Evolutionary conservation across 805 yeast genomes (phyloP).

Genomic region (Henningerozyma blattae): DNA sequence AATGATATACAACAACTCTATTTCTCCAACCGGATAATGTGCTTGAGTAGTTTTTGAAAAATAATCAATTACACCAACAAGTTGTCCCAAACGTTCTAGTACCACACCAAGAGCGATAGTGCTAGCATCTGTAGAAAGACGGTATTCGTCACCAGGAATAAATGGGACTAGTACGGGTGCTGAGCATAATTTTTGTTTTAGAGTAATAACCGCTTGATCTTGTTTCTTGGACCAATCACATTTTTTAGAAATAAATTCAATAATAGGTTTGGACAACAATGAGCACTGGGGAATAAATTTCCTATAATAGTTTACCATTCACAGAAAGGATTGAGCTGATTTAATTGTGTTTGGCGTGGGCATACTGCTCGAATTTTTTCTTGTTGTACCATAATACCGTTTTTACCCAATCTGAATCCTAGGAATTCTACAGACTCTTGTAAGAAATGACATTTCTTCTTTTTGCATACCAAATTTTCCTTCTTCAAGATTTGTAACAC

Average conservation of each 20-base stretch:
- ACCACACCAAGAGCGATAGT: constrained; percentile 8
- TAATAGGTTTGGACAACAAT: constrained; percentile 3
- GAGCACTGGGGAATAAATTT: constrained; percentile 9
- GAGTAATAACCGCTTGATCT: neutral
- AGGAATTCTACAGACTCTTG: constrained; percentile 4
- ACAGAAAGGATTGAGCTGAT: constrained; percentile 9
- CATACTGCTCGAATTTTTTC: constrained; percentile 8
- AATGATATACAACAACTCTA: constrained; percentile 7
- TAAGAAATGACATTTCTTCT: constrained; percentile 7
- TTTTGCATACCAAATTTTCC: constrained; percentile 5
- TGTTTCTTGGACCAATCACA: constrained; percentile 2
- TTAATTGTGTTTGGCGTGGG: constrained; percentile 4
- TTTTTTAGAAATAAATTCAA: constrained; percentile 1
- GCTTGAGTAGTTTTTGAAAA: constrained; percentile 24
- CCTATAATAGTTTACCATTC: constrained; percentile 8
- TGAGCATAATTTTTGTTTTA: constrained; percentile 1
- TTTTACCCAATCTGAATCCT: constrained; percentile 4
- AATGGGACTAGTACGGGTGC: constrained; percentile 4
- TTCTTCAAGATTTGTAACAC: constrained; percentile 4
- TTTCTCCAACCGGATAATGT: constrained; percentile 7
- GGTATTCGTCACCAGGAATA: neutral
- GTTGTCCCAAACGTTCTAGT: constrained; percentile 5
- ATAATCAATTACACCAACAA: constrained; percentile 6
- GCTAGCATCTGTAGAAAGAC: constrained; percentile 8
- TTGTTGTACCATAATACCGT: constrained; percentile 5